Evolutionary conservation across 106 monocot genomes (phyloP).

Genomic region (Hemerocallis citrina): DNA sequence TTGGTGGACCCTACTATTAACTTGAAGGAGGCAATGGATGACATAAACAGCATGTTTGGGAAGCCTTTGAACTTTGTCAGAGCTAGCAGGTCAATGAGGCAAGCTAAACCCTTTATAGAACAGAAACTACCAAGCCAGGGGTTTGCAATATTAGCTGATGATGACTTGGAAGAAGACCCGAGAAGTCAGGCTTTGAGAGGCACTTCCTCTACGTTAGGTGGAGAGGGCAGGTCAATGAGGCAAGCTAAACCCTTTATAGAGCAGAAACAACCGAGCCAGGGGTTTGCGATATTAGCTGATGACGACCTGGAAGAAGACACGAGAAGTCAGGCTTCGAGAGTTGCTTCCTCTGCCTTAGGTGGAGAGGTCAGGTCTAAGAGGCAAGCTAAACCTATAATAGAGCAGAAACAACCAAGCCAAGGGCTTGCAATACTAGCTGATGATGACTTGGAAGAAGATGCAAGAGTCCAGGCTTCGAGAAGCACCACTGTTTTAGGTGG

Average conservation of each 20-base stretch:
- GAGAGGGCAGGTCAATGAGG: conserved; percentile 18
- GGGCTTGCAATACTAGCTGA: conserved; percentile 60
- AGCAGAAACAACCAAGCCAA: conserved; percentile 10
- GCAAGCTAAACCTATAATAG: conserved; percentile 5
- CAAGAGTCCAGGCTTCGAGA: conserved; percentile 8
- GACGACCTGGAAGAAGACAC: conserved; percentile 23
- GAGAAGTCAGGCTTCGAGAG: conserved; percentile 1
- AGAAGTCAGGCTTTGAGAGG: conserved; percentile 5
- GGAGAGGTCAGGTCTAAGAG: conserved; percentile 27
- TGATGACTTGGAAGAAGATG: conserved; percentile 31
- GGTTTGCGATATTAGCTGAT: conserved; percentile 54
- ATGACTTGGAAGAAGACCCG: conserved; percentile 23
- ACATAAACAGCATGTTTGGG: conserved; percentile 89
- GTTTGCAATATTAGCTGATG: conserved; percentile 66
- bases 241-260: conserved; percentile 4
- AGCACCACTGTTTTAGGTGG: too few species aligned
- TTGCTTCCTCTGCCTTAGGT: background rate
- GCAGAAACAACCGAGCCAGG: conserved; percentile 9
- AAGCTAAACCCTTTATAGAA: conserved; percentile 11
- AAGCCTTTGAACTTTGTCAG: conserved; percentile 43
- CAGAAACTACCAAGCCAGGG: conserved; percentile 13
- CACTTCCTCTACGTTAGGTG: background rate
- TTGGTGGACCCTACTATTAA: conserved; percentile 89
- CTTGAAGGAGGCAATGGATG: conserved; percentile 85
- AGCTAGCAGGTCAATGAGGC: conserved; percentile 21